phyloP scores from a whole-genome alignment of 257 asterid species.

The Cordia subcordata region DNA sequence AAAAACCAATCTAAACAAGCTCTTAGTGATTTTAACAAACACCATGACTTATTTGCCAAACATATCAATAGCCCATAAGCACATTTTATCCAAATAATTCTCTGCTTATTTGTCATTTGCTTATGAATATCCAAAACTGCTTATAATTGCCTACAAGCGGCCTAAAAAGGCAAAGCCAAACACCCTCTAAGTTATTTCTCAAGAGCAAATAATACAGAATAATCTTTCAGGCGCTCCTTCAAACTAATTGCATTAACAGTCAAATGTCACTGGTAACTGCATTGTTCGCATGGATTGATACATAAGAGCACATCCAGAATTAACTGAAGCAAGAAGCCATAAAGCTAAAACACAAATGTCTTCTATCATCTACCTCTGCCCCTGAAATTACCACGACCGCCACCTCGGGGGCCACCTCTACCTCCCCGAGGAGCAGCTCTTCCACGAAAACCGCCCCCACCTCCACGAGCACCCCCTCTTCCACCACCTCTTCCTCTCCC shows the following conservation, averaged over 20 bases:
- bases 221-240: background rate
- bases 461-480: conserved; percentile 40
- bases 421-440: conserved; percentile 69
- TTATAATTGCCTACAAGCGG: too few relatives aligned
- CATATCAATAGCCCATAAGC: too few relatives aligned
- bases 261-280: background rate
- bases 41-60: too few relatives aligned
- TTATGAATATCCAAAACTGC: too few relatives aligned
- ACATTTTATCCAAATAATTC: too few relatives aligned
- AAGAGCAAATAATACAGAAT: background rate
- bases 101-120: too few relatives aligned
- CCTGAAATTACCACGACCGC: conserved; percentile 69
- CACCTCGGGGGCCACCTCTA: conserved; percentile 61
- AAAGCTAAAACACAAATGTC: conserved; percentile 8
- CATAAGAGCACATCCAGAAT: conserved; percentile 1
- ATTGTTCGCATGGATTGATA: background rate
- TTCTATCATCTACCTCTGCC: conserved; percentile 66
- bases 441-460: conserved; percentile 61
- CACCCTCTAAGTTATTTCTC: background rate
- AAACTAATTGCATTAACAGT: background rate
- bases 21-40: too few relatives aligned
- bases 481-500: conserved; percentile 59
- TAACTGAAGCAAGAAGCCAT: conserved; percentile 6
- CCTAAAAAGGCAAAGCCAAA: too few relatives aligned
- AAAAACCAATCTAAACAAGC: too few relatives aligned